phyloP scores from a whole-genome alignment of 2,329 filamentous ascomycete genomes.

The Trichoderma breve region DNA sequence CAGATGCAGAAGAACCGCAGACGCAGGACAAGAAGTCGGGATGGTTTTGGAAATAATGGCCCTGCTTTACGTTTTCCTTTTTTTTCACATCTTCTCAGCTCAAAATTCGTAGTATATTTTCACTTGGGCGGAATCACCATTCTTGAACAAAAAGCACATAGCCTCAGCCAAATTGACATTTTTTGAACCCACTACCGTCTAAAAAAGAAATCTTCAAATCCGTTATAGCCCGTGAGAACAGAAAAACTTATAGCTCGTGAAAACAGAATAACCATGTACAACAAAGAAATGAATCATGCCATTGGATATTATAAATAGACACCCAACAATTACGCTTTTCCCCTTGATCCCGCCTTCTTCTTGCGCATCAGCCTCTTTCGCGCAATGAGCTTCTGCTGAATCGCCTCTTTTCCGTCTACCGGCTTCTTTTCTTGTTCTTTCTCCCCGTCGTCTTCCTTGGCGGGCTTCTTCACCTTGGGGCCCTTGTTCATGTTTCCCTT shows the following conservation, averaged over 20 bases:
- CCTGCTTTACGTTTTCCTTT: not conserved
- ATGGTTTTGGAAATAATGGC: slow-evolving; percentile 43
- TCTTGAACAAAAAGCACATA: not conserved
- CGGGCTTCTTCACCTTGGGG: slow-evolving; percentile 27
- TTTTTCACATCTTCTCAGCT: not conserved
- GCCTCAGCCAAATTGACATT: not conserved
- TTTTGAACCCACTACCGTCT: not conserved
- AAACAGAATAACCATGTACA: not conserved
- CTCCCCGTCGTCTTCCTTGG: slow-evolving; percentile 27
- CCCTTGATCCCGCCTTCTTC: slow-evolving; percentile 53
- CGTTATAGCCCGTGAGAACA: not conserved
- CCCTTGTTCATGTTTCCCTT: slow-evolving; percentile 16
- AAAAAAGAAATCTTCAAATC: not conserved
- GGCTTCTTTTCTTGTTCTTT: slow-evolving; percentile 34
- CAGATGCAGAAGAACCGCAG: not conserved
- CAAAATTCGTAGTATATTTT: not conserved
- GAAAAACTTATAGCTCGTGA: not conserved
- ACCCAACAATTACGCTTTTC: slow-evolving; percentile 28
- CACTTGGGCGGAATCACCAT: not conserved
- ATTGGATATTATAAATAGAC: not conserved
- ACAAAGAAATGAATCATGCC: not conserved
- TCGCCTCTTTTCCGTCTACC: slow-evolving; percentile 37
- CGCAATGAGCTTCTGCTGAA: slow-evolving; percentile 75
- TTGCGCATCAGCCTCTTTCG: slow-evolving; percentile 79
- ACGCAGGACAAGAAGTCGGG: slow-evolving; percentile 30